Conservation (phyloP, 2,329 filamentous ascomycete species). For the Parafenestella ontariensis region DNA sequence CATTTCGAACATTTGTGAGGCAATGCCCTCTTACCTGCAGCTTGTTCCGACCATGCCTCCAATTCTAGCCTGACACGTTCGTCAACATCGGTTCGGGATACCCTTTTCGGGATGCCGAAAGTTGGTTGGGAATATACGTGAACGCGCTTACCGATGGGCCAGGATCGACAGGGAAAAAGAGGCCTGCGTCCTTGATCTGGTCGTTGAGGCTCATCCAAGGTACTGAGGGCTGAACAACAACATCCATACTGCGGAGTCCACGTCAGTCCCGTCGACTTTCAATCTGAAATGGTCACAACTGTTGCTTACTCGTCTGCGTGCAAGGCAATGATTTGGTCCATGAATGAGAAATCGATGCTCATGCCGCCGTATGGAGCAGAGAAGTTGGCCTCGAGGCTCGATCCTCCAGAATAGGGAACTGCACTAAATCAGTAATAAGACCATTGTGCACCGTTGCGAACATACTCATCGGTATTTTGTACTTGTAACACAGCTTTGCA, state of each 20-base stretch:
- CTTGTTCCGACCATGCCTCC: constrained; percentile 85
- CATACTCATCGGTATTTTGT: constrained; percentile 75
- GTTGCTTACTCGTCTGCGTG: constrained; percentile 72
- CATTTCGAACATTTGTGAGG: not conserved
- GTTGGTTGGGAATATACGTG: constrained; percentile 6
- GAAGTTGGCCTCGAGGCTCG: constrained; percentile 89
- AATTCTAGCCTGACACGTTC: constrained; percentile 66
- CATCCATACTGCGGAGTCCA: constrained; percentile 68
- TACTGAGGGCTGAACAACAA: constrained; percentile 89
- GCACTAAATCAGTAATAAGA: not conserved
- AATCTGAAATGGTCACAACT: not conserved
- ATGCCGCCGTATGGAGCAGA: constrained; percentile 85
- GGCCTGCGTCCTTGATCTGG: constrained; percentile 72
- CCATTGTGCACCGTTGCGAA: not conserved
- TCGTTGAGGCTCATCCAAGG: constrained; percentile 92
- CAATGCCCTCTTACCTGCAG: constrained; percentile 46
- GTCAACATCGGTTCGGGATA: constrained; percentile 28
- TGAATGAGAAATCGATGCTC: constrained; percentile 86
- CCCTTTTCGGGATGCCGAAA: constrained; percentile 17
- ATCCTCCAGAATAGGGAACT: constrained; percentile 85
- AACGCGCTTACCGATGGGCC: constrained; percentile 61
- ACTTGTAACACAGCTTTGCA: constrained; percentile 76
- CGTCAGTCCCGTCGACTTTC: constrained; percentile 23
- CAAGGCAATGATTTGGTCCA: constrained; percentile 81
- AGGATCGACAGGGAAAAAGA: constrained; percentile 93